Conservation (phyloP, 305 asterid species). For the Solanum aculeatissimum region DNA sequence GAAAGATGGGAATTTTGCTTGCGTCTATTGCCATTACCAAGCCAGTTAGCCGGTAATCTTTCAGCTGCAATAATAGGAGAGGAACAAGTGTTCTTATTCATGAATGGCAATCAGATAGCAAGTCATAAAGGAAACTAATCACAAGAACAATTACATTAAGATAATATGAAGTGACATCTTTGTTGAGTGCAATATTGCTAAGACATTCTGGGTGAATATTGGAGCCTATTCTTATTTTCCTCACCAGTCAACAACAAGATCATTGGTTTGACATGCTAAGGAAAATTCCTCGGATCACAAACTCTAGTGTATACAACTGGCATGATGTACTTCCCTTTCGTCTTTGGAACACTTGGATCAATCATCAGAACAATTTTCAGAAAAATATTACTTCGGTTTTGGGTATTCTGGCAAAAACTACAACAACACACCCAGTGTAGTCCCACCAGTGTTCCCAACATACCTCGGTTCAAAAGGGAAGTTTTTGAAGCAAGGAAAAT, state of each 20-base stretch:
- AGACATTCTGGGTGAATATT: neutral
- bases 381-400: too few relatives aligned
- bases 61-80: slow-evolving; percentile 39
- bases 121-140: neutral
- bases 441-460: neutral
- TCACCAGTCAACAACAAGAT: neutral
- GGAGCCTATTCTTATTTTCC: neutral
- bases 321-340: neutral
- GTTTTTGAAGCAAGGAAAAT: neutral
- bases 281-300: neutral
- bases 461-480: neutral
- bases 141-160: neutral
- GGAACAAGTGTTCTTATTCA: neutral
- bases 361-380: neutral
- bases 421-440: too few relatives aligned
- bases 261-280: neutral
- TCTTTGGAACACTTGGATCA: neutral
- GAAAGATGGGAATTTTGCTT: slow-evolving; percentile 37
- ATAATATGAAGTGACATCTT: neutral
- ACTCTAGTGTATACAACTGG: neutral
- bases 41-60: slow-evolving; percentile 51
- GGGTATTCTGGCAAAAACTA: neutral
- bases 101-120: neutral
- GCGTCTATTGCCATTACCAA: slow-evolving; percentile 80
- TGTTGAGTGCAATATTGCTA: neutral